Evolutionary conservation across 192 early-diverging fungal species (phyloP), one percentile per base, ranked within the genome.

Genomic region (Cetraspora pellucida): DNA sequence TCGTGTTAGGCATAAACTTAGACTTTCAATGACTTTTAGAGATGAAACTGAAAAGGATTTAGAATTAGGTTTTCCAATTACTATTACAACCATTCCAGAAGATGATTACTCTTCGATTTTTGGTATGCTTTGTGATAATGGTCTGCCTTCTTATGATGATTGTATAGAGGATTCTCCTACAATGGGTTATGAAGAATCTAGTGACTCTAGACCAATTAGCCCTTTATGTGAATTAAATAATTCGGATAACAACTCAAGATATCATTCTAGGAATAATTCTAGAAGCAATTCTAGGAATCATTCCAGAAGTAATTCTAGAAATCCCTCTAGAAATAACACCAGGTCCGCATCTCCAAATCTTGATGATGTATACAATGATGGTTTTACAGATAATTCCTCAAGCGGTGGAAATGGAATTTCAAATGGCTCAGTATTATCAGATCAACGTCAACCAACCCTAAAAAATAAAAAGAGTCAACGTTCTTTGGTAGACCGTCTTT

Each of bases 91-190:
- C 14, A 55, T 76, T 43, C 74, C 74, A 11, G 64, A 50, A 30
- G 27, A 55, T 14, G 43, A 63, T 46, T 10, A 23, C 44, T 59
- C 16, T n/a, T 31, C 10, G 16, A 14, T 37, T 31, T 25, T 28
- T 25, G 23, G 21, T 16, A 55, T 19, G 21, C 23, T 21, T 25
- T n/a, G 16, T 28, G 60, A 76, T 52, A 43, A 14, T 49, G 30
- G 43, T 30, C 25, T 76, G 30, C 74, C 74, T 16, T 21, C 74
- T 45, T 76, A 76, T 52, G 74, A 76, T 76, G 74, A 76, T 66
- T 47, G 52, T 25, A 31, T 76, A 16, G 45, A 71, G 14, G 23
- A 71, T 65, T 9, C 63, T 44, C n/a, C 37, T 43, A 7, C n/a
- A 5, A n/a, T 54, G 50, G 50, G 19, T 54, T 54, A 54, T 65